Evolutionary conservation across 345 rosid genomes (phyloP).

Genomic region (Ceriops tagal): DNA sequence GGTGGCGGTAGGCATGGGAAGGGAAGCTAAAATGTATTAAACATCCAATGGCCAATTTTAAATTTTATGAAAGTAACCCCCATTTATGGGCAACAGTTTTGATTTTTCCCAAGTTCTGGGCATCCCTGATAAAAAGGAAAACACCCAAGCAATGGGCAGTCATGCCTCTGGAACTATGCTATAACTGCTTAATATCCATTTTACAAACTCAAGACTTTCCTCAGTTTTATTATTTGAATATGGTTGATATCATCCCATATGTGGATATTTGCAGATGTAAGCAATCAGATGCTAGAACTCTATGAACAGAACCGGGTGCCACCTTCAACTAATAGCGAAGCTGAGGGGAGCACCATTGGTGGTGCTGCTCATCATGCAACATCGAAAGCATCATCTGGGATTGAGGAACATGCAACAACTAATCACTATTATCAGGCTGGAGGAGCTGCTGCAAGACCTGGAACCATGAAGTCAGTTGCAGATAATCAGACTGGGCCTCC

Average conservation of each 20-base stretch:
- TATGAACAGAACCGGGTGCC: slow-evolving; percentile 29
- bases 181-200: neutral
- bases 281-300: slow-evolving; percentile 33
- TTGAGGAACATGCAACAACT: slow-evolving; percentile 17
- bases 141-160: too few relatives aligned
- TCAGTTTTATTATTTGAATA: neutral
- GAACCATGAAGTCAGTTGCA: slow-evolving; percentile 11
- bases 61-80: too few relatives aligned
- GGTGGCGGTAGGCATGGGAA: too few relatives aligned
- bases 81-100: too few relatives aligned
- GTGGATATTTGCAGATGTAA: slow-evolving; percentile 24
- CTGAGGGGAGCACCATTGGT: slow-evolving; percentile 21
- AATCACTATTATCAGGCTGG: slow-evolving; percentile 14
- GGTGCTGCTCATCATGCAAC: slow-evolving; percentile 8
- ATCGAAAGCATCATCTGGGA: slow-evolving; percentile 18
- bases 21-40: too few relatives aligned
- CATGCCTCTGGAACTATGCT: too few relatives aligned
- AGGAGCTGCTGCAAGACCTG: slow-evolving; percentile 12
- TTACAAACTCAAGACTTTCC: neutral
- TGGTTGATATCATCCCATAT: neutral
- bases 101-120: too few relatives aligned
- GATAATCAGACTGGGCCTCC: slow-evolving; percentile 15
- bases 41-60: too few relatives aligned
- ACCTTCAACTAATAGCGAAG: slow-evolving; percentile 18
- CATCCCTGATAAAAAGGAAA: too few relatives aligned